Evolutionary conservation across 495 filamentous ascomycete species (phyloP), one percentile per base, ranked within the genome.

Genomic region (Xylaria cubensis): DNA sequence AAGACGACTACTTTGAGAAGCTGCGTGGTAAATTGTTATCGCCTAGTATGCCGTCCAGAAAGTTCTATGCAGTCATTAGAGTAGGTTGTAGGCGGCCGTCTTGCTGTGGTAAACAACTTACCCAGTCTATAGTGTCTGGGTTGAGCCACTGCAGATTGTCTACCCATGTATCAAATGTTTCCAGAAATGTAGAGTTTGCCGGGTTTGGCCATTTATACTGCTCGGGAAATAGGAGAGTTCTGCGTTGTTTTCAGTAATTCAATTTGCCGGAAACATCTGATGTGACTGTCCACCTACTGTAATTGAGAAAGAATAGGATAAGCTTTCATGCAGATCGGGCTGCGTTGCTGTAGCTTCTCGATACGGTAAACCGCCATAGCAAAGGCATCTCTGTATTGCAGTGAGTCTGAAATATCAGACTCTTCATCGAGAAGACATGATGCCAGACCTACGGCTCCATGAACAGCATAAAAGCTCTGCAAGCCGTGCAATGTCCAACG

Each of bases 401-500:
- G 32, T 4, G 64, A 67, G 17, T 24, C 64, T n/a, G 64, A 53
- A 39, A 39, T 19, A 8, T 67, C 29, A 51, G 64, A 67, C 44
- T 67, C 64, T 17, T 53, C 64, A 10, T 67, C 64, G 15, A 67
- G 46, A 53, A 67, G 64, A 24, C 64, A 67, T 51, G 64, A 67
- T 53, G 74, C 74, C 6, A 75, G 58, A 0, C 71, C 72, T 19
- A 72, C 74, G 0, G 74, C 71, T 0, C 71, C 74, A 53, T 73
- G 74, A 19, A 75, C 67, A 9, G 82, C 80, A 62, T 83, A 81
- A 70, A 84, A 86, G 46, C 83, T 85, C 4, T 82, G 83, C 0
- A 82, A 73, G 1, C 82, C 82, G 39, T 83, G 80, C 19, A 82
- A 84, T 69, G 85, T 86, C 85, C 85, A 87, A 70, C 79, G 82